These are phyloP conservation scores for Lotus japonicus DNA, from an alignment of 306 rosid genomes.

Conservation along the genomic window DNA sequence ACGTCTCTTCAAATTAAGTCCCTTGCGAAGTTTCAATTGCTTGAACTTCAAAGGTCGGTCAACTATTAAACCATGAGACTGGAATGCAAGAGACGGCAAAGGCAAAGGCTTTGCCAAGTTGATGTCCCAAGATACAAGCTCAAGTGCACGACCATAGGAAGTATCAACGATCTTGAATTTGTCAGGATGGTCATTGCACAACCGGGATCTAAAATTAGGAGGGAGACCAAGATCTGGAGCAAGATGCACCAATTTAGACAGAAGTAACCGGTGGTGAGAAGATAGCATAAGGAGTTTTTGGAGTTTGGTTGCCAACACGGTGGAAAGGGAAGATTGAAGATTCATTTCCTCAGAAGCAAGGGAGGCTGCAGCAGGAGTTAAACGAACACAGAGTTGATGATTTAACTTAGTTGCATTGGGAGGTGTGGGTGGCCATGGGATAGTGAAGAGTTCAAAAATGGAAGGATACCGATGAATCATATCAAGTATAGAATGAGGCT, in stretches of 20 bases:
- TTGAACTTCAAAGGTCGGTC: slow-evolving; percentile 92
- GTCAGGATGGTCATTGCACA: slow-evolving; percentile 76
- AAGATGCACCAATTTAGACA: slow-evolving; percentile 82
- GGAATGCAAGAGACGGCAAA: slow-evolving; percentile 35
- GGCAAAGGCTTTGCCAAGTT: slow-evolving; percentile 60
- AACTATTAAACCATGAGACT: slow-evolving; percentile 53
- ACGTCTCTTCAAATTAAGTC: slow-evolving; percentile 67
- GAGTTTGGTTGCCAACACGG: slow-evolving; percentile 63
- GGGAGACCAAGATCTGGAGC: slow-evolving; percentile 91
- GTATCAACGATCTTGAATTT: slow-evolving; percentile 75
- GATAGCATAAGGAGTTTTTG: slow-evolving; percentile 91
- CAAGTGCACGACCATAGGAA: slow-evolving; percentile 88
- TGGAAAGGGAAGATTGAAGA: slow-evolving; percentile 46
- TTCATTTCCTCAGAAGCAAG: slow-evolving; percentile 61
- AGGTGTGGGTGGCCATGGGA: slow-evolving; percentile 67
- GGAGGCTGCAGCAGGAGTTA: slow-evolving; percentile 81
- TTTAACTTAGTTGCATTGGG: slow-evolving; percentile 63
- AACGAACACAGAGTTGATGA: slow-evolving; percentile 80
- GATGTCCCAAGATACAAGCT: slow-evolving; percentile 72
- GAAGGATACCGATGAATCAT: slow-evolving; percentile 89
- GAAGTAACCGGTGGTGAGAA: slow-evolving; percentile 54
- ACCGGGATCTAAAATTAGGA: slow-evolving; percentile 71
- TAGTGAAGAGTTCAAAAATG: slow-evolving; percentile 57
- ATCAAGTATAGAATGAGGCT: slow-evolving; percentile 59
- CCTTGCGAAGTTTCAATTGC: slow-evolving; percentile 72